Evolutionary conservation across 306 rosid genomes (phyloP).

Genomic region (Pyrus communis): DNA sequence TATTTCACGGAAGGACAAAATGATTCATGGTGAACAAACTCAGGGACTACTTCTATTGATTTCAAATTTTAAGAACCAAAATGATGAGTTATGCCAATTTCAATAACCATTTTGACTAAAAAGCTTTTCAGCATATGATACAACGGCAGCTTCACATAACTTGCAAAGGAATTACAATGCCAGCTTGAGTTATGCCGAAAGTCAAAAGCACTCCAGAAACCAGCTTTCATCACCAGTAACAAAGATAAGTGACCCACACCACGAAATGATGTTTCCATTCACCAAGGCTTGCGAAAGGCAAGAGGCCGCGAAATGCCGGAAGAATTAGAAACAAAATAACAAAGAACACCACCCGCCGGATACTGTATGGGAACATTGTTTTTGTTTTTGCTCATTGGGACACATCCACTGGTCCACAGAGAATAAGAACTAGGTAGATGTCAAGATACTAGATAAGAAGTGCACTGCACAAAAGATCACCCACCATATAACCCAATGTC

Average conservation of each 20-base stretch:
- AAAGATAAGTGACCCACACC: conserved; percentile 10
- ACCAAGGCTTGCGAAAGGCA: conserved; percentile 66
- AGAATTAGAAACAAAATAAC: conserved; percentile 35
- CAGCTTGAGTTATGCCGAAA: not conserved
- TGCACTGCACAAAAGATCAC: conserved; percentile 59
- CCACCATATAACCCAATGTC: conserved; percentile 69
- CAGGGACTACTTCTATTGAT: no score
- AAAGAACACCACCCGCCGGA: conserved; percentile 48
- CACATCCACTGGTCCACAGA: conserved; percentile 48
- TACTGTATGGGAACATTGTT: conserved; percentile 40
- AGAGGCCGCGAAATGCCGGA: conserved; percentile 68
- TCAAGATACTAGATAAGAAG: conserved; percentile 43
- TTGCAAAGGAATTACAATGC: not conserved
- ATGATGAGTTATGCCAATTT: no score
- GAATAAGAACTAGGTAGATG: conserved; percentile 45
- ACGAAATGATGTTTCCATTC: conserved; percentile 68
- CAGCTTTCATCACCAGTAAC: conserved; percentile 12
- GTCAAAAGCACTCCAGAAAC: not conserved
- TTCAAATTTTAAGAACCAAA: no score
- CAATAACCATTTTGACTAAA: no score
- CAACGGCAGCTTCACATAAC: not conserved
- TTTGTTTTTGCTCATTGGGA: conserved; percentile 21
- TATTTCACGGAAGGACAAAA: no score
- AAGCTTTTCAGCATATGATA: not conserved
- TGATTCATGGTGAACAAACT: no score